phyloP scores from a whole-genome alignment of 768 basidiomycete genomes.

The Leccinum sublutescens region DNA sequence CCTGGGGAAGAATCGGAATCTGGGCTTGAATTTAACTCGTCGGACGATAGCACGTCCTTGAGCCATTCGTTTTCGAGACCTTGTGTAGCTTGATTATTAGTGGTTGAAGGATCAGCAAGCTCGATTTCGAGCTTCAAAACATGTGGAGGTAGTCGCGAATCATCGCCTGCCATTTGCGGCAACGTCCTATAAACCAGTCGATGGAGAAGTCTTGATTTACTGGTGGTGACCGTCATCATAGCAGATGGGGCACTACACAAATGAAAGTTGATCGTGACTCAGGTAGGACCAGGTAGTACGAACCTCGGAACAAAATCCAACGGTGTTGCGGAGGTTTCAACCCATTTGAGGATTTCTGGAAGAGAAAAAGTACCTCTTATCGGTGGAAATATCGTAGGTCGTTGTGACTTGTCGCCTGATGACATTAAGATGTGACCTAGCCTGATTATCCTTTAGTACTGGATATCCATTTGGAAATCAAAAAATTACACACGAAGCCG shows the following conservation, averaged over 20 bases:
- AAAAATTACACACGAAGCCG: slow-evolving; percentile 38
- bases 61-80: not conserved
- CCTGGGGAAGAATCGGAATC: not conserved
- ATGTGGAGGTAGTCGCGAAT: slow-evolving; percentile 11
- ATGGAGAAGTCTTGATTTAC: slow-evolving; percentile 38
- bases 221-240: slow-evolving; percentile 31
- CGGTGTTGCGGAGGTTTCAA: slow-evolving; percentile 32
- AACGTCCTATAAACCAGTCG: slow-evolving; percentile 49
- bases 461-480: not conserved
- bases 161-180: slow-evolving; percentile 13
- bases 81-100: not conserved
- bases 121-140: slow-evolving; percentile 43
- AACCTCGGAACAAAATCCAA: slow-evolving; percentile 56
- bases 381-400: slow-evolving; percentile 45
- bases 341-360: slow-evolving; percentile 46
- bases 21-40: not conserved
- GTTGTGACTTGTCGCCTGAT: slow-evolving; percentile 33
- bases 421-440: slow-evolving; percentile 61
- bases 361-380: slow-evolving; percentile 42
- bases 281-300: not conserved
- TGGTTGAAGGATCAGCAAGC: slow-evolving; percentile 11
- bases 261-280: slow-evolving; percentile 1
- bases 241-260: slow-evolving; percentile 38
- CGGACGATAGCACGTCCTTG: not conserved
- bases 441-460: slow-evolving; percentile 33